Percentiles rank a stretch among this genome's conserved stretches.
Evolutionary conservation across 1,284 basidiomycete species (phyloP).

Genomic region (Sutorius eximius): DNA sequence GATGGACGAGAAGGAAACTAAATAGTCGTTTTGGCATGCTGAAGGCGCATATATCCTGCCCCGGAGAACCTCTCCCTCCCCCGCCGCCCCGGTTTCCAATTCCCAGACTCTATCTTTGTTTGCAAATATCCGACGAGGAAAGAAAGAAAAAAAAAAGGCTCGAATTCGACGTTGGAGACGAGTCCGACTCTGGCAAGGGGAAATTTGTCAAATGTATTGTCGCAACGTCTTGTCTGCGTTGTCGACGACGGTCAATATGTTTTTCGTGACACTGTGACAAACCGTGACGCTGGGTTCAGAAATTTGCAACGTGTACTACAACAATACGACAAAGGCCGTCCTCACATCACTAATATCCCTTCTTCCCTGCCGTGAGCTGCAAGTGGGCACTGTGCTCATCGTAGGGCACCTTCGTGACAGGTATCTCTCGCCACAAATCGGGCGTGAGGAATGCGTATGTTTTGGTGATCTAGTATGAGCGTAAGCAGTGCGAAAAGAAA

Average conservation of each 20-base stretch:
- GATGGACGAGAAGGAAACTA: neutral
- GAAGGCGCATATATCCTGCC: neutral
- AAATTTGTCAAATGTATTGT: slow-evolving; percentile 2
- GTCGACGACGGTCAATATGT: neutral
- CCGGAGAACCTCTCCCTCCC: slow-evolving; percentile 7
- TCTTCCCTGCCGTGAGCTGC: slow-evolving; percentile 80
- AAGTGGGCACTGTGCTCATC: slow-evolving; percentile 94
- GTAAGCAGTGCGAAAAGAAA: neutral
- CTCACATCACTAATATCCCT: slow-evolving; percentile 67
- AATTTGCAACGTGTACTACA: neutral
- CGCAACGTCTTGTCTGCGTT: neutral
- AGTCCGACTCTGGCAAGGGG: neutral
- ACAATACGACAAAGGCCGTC: slow-evolving; percentile 12
- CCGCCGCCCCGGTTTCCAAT: slow-evolving; percentile 9
- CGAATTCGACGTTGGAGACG: neutral
- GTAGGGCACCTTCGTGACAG: slow-evolving; percentile 85
- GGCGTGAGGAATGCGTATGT: slow-evolving; percentile 98
- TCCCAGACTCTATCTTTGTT: neutral
- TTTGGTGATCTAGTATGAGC: slow-evolving; percentile 77
- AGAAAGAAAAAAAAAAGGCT: neutral
- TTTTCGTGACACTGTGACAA: neutral
- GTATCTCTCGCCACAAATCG: slow-evolving; percentile 96
- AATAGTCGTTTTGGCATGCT: slow-evolving; percentile 16
- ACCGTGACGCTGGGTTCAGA: neutral
- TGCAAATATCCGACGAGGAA: neutral